Evolutionary conservation across 1,139 yeast genomes (phyloP), one percentile per base, ranked within the genome.

Genomic region (Meyerozyma guilliermondii): DNA sequence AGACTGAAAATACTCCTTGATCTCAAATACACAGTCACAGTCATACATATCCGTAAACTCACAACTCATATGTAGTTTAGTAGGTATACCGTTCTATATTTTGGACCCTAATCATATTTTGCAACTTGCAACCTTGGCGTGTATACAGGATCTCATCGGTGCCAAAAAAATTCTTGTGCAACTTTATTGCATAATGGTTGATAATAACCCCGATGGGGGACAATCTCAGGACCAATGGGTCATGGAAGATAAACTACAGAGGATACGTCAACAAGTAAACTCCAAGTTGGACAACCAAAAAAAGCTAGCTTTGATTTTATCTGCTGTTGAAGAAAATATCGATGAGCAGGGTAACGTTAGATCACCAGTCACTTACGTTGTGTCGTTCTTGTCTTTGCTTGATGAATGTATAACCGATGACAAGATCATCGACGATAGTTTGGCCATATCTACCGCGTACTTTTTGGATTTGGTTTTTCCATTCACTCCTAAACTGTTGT

Each of bases 311-410:
- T 57, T 88, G 35, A 83, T 91, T 47, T 73, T 92, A 42, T 76
- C 84, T 16, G 96, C 97, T 3, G 92, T 92, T 39, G 98, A 92
- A 61, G 96, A 88, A 53, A 87, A 87, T 52, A 74, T 92, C 42
- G 75, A 76, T 41, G 91, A 85, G 50, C 91, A 86, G 56, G 74
- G 79, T 41, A 79, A 81, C 46, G 76, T 65, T 61, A 56, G 74
- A 64, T 60, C 81, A 1, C 77, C 87, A 28, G 83, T 86, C 13
- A 84, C 91, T 3, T 92, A 92, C 62, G 83, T 89, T 56, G 83
- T 89, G 13, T 86, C 97, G 0, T 84, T 92, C 52, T 67, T 91
- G 49, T 78, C 96, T 2, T 68, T 92, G 35, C 68, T 92, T 46
- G 95, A 87, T 48, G 95, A 88, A 60, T 76, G 89, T 33, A 75